Evolutionary conservation across 257 asterid species (phyloP).

Genomic region (Coffea eugenioides): DNA sequence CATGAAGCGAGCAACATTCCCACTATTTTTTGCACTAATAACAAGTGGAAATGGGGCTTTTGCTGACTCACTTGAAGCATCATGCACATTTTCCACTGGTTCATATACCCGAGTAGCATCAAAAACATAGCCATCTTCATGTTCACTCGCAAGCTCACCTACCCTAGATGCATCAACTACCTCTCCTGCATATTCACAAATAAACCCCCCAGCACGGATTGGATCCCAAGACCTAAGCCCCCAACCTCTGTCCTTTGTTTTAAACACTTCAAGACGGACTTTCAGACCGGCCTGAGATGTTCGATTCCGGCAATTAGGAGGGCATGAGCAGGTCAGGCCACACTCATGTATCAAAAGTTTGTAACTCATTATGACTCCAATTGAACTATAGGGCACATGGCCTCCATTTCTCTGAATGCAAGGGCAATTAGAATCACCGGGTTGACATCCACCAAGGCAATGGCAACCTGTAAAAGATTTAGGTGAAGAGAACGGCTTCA

Average conservation of each 20-base stretch:
- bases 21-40: slow-evolving; percentile 62
- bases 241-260: slow-evolving; percentile 85
- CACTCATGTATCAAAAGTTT: slow-evolving; percentile 68
- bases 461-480: slow-evolving; percentile 54
- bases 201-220: slow-evolving; percentile 75
- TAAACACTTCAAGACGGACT: slow-evolving; percentile 74
- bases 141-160: slow-evolving; percentile 39
- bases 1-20: slow-evolving; percentile 93
- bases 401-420: slow-evolving; percentile 68
- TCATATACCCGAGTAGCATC: slow-evolving; percentile 75
- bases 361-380: slow-evolving; percentile 59
- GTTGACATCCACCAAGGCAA: slow-evolving; percentile 82
- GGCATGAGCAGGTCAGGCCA: slow-evolving; percentile 67
- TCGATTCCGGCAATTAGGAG: slow-evolving; percentile 73
- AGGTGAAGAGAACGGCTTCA: slow-evolving; percentile 45
- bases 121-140: slow-evolving; percentile 54
- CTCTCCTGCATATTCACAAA: slow-evolving; percentile 96
- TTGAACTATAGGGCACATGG: slow-evolving; percentile 56
- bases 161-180: slow-evolving; percentile 40
- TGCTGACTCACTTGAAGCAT: slow-evolving; percentile 32
- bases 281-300: slow-evolving; percentile 69
- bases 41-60: slow-evolving; percentile 68
- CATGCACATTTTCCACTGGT: slow-evolving; percentile 48
- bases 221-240: slow-evolving; percentile 99
- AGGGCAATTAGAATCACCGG: slow-evolving; percentile 64